Evolutionary conservation across 2,329 filamentous ascomycete genomes (phyloP).

Genomic region (Leptographium galeiforme): DNA sequence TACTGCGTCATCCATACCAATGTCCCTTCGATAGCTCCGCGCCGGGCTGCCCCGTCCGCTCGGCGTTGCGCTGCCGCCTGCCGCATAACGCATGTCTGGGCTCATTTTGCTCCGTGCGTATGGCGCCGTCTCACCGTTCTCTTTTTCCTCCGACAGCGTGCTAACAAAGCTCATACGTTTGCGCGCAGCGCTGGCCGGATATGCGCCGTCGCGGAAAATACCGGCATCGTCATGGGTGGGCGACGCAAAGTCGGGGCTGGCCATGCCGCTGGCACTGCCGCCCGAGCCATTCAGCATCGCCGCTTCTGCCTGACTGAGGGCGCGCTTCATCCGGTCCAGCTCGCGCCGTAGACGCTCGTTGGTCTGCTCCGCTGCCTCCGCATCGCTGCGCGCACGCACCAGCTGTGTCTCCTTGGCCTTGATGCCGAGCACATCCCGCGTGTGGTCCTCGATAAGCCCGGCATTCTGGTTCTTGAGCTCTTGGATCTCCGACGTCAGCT

Average conservation of each 20-base stretch:
- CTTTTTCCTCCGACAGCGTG: slow-evolving; percentile 61
- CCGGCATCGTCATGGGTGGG: slow-evolving; percentile 45
- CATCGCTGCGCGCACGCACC: slow-evolving; percentile 79
- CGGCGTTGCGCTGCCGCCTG: slow-evolving; percentile 29
- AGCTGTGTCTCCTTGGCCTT: slow-evolving; percentile 98
- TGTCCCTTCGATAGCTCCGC: slow-evolving; percentile 32
- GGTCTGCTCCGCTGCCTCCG: slow-evolving; percentile 74
- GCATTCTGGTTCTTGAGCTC: slow-evolving; percentile 97
- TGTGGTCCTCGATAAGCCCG: slow-evolving; percentile 92
- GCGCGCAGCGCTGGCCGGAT: slow-evolving; percentile 18
- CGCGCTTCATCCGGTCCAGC: slow-evolving; percentile 85
- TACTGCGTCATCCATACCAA: slow-evolving; percentile 10
- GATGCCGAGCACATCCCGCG: slow-evolving; percentile 84
- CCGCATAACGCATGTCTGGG: slow-evolving; percentile 36
- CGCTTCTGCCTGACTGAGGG: slow-evolving; percentile 51
- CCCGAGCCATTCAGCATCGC: slow-evolving; percentile 12
- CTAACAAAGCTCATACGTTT: slow-evolving; percentile 52
- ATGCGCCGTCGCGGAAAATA: slow-evolving; percentile 41
- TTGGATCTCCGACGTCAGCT: slow-evolving; percentile 73
- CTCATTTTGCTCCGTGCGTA: slow-evolving; percentile 40
- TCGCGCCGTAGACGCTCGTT: slow-evolving; percentile 77
- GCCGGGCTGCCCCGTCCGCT: slow-evolving; percentile 48
- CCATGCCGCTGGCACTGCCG: slow-evolving; percentile 12
- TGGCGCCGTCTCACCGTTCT: slow-evolving; percentile 42
- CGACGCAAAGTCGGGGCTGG: slow-evolving; percentile 28